Percentiles rank a stretch among this genome's conserved stretches.
Conservation (phyloP, 257 asterid genomes). For the Orobanche coerulescens region DNA sequence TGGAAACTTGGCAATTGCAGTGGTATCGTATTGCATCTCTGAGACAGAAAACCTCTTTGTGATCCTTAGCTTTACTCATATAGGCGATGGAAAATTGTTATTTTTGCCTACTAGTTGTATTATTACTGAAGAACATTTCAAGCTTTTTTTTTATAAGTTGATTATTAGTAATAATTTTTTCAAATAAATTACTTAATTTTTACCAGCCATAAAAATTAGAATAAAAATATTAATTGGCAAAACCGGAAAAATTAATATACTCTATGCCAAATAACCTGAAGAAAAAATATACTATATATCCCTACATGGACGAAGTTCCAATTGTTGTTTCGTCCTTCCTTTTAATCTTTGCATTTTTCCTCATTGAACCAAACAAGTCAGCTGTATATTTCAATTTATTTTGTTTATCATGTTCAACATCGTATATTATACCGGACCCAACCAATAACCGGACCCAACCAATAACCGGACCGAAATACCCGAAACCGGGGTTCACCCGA, state of each 20-base stretch:
- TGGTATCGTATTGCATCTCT: slow-evolving; percentile 43
- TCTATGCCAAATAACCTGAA: neutral
- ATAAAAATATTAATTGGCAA: neutral
- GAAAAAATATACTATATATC: neutral
- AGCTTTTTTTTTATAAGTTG: neutral
- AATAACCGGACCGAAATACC: too few species aligned
- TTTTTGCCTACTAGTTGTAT: neutral
- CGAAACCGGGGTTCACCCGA: too few species aligned
- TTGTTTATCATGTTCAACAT: too few species aligned
- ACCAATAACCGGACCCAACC: too few species aligned
- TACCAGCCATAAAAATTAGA: neutral
- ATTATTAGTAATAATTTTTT: neutral
- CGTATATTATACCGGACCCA: too few species aligned
- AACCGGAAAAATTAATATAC: neutral
- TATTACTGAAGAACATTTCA: neutral
- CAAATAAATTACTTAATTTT: neutral
- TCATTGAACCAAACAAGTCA: too few species aligned
- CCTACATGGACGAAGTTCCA: neutral
- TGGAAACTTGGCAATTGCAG: slow-evolving; percentile 76
- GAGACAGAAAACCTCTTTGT: neutral
- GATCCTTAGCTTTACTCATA: neutral
- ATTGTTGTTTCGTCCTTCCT: too few species aligned
- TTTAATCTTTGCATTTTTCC: too few species aligned
- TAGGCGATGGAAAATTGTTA: neutral
- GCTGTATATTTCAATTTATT: too few species aligned